A percentile compares a stretch with the other conserved stretches of the same genome.
Evolutionary conservation across 768 basidiomycete genomes (phyloP).

Genomic region (Suillus weaverae): DNA sequence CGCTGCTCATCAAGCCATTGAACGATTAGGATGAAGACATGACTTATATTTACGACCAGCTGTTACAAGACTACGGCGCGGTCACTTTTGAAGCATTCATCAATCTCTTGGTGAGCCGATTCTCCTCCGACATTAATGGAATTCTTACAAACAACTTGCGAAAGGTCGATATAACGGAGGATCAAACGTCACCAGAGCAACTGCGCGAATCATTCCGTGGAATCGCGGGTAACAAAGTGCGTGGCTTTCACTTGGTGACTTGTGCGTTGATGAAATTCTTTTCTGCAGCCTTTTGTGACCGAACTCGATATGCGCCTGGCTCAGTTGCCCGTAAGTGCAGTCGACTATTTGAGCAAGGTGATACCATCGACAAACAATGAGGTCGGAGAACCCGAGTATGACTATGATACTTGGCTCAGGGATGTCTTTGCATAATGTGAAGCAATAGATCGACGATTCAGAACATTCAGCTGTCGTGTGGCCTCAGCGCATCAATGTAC

Average conservation of each 20-base stretch:
- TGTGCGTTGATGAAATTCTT: constrained; percentile 4
- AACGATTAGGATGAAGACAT: constrained; percentile 76
- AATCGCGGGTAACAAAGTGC: constrained; percentile 86
- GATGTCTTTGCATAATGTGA: constrained; percentile 64
- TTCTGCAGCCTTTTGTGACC: constrained; percentile 79
- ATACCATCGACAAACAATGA: constrained; percentile 65
- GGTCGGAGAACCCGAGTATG: constrained; percentile 66
- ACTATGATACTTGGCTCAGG: constrained; percentile 82
- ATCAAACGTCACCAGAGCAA: constrained; percentile 91
- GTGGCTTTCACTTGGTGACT: constrained; percentile 13
- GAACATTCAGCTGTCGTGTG: not conserved
- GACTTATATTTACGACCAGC: constrained; percentile 77
- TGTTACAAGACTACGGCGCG: constrained; percentile 79
- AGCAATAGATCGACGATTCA: not conserved
- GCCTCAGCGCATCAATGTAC: not conserved
- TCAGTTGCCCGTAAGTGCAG: constrained; percentile 68
- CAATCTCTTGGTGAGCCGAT: constrained; percentile 71
- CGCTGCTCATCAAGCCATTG: not conserved
- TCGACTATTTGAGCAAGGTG: constrained; percentile 79
- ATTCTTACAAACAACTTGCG: constrained; percentile 3
- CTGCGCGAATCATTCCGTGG: constrained; percentile 92
- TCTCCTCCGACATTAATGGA: constrained; percentile 1
- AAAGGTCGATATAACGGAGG: constrained; percentile 94
- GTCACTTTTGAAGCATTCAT: constrained; percentile 94
- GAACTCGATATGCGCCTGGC: constrained; percentile 90